Percentiles rank a stretch among this genome's conserved stretches.
Conservation (phyloP, 768 basidiomycete species). For the Amanita jacksonii region DNA sequence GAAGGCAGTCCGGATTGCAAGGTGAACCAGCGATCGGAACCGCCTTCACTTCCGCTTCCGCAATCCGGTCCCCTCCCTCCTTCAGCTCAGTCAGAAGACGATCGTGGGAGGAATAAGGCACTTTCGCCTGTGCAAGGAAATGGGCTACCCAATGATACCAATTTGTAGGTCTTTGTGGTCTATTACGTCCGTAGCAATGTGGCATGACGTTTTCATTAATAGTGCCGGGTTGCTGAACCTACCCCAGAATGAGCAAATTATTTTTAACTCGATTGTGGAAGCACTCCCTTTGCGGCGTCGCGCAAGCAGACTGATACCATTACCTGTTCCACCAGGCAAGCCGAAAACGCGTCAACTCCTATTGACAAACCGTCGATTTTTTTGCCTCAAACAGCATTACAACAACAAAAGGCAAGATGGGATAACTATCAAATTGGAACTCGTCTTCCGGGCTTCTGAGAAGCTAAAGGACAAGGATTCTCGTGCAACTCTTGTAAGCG, state of each 20-base stretch:
- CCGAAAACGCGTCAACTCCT: conserved; percentile 46
- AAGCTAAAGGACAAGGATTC: conserved; percentile 36
- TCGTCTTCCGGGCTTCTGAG: conserved; percentile 28
- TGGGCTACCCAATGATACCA: conserved; percentile 23
- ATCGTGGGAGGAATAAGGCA: conserved; percentile 43
- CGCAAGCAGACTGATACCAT: conserved; percentile 43
- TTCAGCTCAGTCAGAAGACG: conserved; percentile 15
- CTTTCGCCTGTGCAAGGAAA: conserved; percentile 48
- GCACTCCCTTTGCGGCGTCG: conserved; percentile 43
- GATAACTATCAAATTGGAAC: conserved; percentile 40
- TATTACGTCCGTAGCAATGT: neutral
- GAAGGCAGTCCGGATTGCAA: conserved; percentile 37
- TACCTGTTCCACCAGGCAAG: conserved; percentile 39
- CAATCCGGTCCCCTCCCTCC: conserved; percentile 2
- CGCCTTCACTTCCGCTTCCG: conserved; percentile 14
- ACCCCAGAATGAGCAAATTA: conserved; percentile 33
- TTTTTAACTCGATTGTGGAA: conserved; percentile 47
- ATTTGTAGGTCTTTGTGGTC: conserved; percentile 31
- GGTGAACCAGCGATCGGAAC: conserved; percentile 23
- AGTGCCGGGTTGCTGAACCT: conserved; percentile 29
- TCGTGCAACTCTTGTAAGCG: conserved; percentile 33
- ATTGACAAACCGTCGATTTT: conserved; percentile 44
- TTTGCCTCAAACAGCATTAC: conserved; percentile 45
- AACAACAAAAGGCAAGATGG: conserved; percentile 19
- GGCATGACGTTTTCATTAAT: neutral